phyloP scores from a whole-genome alignment of 2,329 filamentous ascomycete species.

The Claviceps lovelessii region DNA sequence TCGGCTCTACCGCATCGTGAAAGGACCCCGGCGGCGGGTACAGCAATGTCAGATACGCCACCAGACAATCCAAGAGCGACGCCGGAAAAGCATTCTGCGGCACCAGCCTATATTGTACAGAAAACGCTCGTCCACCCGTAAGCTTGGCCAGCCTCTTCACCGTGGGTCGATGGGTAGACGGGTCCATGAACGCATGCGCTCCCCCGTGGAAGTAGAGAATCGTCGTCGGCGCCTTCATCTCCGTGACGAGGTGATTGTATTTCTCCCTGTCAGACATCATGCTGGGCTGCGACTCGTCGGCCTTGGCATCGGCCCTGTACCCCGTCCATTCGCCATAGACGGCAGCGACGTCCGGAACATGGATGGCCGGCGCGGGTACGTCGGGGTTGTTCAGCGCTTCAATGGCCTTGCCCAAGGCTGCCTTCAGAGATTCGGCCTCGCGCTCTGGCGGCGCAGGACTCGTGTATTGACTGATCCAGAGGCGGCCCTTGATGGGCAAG shows the following conservation, averaged over 20 bases:
- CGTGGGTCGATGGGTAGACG: slow-evolving; percentile 46
- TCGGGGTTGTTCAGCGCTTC: slow-evolving; percentile 10
- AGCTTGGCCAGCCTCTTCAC: slow-evolving; percentile 49
- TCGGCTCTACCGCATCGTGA: slow-evolving; percentile 49
- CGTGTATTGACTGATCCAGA: slow-evolving; percentile 66
- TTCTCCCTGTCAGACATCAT: slow-evolving; percentile 50
- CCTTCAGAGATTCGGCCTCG: slow-evolving; percentile 33
- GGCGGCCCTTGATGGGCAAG: slow-evolving; percentile 56
- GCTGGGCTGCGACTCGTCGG: slow-evolving; percentile 34
- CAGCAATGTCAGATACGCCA: slow-evolving; percentile 58
- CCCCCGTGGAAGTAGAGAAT: slow-evolving; percentile 66
- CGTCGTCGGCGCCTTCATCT: slow-evolving; percentile 47
- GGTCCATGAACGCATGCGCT: slow-evolving; percentile 59
- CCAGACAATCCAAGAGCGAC: slow-evolving; percentile 56
- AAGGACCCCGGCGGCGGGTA: slow-evolving; percentile 55
- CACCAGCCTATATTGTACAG: slow-evolving; percentile 59
- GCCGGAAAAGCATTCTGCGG: slow-evolving; percentile 64
- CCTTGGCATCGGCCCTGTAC: slow-evolving; percentile 41
- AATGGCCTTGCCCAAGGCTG: slow-evolving; percentile 44
- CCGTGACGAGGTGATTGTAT: slow-evolving; percentile 52
- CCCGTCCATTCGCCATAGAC: slow-evolving; percentile 68
- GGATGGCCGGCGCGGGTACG: slow-evolving; percentile 6
- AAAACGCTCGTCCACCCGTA: slow-evolving; percentile 54
- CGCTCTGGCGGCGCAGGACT: slow-evolving; percentile 44
- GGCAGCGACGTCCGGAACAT: slow-evolving; percentile 37